Percentiles rank a stretch among this genome's conserved stretches.
phyloP scores from a whole-genome alignment of 2,329 filamentous ascomycete genomes.

The Apiospora malaysiana region DNA sequence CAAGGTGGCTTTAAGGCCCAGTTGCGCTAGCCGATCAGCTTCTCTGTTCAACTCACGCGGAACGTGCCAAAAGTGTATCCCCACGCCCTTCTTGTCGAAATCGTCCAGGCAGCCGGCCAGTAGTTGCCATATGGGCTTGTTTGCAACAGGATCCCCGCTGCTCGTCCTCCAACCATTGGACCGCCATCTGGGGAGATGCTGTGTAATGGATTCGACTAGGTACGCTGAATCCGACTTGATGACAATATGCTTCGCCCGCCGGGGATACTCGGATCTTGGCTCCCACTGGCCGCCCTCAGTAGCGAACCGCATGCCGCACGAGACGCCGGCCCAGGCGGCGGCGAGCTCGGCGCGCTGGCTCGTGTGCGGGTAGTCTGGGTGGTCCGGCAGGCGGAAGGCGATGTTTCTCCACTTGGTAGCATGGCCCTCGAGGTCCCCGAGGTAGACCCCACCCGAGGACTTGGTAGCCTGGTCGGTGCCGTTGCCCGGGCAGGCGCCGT shows the following conservation, averaged over 20 bases:
- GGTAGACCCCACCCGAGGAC: conserved; percentile 3
- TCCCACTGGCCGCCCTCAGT: conserved; percentile 2
- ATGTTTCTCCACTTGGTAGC: conserved; percentile 1
- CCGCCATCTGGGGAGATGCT: not conserved
- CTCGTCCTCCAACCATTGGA: not conserved
- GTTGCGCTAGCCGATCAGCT: not conserved
- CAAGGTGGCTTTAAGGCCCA: not conserved
- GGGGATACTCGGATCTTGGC: not conserved
- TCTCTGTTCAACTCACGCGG: not conserved
- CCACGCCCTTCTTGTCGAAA: not conserved
- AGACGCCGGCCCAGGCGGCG: not conserved
- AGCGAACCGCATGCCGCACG: not conserved
- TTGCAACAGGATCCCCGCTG: not conserved
- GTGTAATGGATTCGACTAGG: not conserved
- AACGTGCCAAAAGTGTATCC: not conserved
- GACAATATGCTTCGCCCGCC: not conserved
- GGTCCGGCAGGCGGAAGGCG: not conserved
- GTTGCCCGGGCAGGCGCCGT: not conserved
- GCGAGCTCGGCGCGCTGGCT: not conserved
- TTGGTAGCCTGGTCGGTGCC: not conserved
- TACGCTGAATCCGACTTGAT: conserved; percentile 10
- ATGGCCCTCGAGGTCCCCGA: conserved; percentile 4
- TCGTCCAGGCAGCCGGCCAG: not conserved
- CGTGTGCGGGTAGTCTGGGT: not conserved
- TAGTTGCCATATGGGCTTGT: conserved; percentile 6